A percentile compares a stretch with the other conserved stretches of the same genome.
phyloP scores from a whole-genome alignment of 345 rosid genomes.

The Sonneratia alba region DNA sequence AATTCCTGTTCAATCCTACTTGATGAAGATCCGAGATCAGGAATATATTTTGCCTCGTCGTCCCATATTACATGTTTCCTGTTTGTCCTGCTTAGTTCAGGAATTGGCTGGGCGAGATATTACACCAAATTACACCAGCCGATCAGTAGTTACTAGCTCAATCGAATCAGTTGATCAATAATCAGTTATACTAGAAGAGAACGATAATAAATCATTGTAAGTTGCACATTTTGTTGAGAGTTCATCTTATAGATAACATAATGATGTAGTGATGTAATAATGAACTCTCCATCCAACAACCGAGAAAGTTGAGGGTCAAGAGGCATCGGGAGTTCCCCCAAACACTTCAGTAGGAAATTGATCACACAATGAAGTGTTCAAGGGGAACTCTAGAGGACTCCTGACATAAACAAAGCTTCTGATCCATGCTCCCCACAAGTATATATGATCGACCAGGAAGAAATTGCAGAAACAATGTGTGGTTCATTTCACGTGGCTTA shows the following conservation, averaged over 20 bases:
- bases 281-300: neutral
- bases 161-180: neutral
- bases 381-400: slow-evolving; percentile 23
- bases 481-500: neutral
- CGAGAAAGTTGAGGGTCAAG: slow-evolving; percentile 14
- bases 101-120: neutral
- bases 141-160: neutral
- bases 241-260: neutral
- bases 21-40: neutral
- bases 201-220: neutral
- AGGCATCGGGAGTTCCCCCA: slow-evolving; percentile 46
- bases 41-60: neutral
- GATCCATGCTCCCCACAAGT: neutral
- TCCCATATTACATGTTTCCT: neutral
- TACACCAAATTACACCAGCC: neutral
- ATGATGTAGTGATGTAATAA: neutral
- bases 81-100: neutral
- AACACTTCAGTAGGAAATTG: slow-evolving; percentile 35
- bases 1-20: neutral
- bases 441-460: neutral
- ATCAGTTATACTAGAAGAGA: neutral
- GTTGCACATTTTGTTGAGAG: neutral
- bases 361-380: slow-evolving; percentile 31
- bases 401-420: slow-evolving; percentile 1
- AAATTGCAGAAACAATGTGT: neutral